Evolutionary conservation across 23 red algal species (phyloP).

Genomic region (Agarophyton chilense): DNA sequence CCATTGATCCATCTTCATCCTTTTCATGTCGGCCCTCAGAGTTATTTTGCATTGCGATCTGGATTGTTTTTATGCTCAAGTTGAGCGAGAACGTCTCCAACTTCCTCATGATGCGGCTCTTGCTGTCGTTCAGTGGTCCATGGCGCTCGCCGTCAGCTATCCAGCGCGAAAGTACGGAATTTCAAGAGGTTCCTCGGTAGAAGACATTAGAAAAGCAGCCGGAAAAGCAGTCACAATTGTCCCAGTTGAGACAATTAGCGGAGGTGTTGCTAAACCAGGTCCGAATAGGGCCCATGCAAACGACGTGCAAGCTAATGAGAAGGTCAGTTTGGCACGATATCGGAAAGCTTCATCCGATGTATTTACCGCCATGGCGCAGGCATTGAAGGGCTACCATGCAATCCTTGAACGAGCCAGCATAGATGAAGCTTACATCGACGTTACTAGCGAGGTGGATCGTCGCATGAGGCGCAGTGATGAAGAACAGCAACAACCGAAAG

Average conservation of each 20-base stretch:
- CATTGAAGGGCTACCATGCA: conserved; percentile 21
- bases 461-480: background rate
- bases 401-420: conserved; percentile 78
- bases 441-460: conserved; percentile 73
- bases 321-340: conserved; percentile 89
- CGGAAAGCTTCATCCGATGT: conserved; percentile 74
- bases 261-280: background rate
- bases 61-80: conserved; percentile 97
- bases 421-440: conserved; percentile 96
- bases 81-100: conserved; percentile 82
- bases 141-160: conserved; percentile 93
- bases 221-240: conserved; percentile 71
- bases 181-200: conserved; percentile 57
- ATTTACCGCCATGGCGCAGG: conserved; percentile 58
- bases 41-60: conserved; percentile 86
- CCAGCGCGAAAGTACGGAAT: conserved; percentile 83
- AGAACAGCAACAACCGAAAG: background rate
- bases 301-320: conserved; percentile 51
- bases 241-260: conserved; percentile 88
- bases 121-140: conserved; percentile 88
- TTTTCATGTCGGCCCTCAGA: conserved; percentile 32
- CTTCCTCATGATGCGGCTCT: conserved; percentile 68
- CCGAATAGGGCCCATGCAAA: background rate
- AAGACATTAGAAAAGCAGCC: conserved; percentile 62
- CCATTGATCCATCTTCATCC: background rate